Evolutionary conservation across 768 basidiomycete species (phyloP).

Genomic region (Mycena polygramma): DNA sequence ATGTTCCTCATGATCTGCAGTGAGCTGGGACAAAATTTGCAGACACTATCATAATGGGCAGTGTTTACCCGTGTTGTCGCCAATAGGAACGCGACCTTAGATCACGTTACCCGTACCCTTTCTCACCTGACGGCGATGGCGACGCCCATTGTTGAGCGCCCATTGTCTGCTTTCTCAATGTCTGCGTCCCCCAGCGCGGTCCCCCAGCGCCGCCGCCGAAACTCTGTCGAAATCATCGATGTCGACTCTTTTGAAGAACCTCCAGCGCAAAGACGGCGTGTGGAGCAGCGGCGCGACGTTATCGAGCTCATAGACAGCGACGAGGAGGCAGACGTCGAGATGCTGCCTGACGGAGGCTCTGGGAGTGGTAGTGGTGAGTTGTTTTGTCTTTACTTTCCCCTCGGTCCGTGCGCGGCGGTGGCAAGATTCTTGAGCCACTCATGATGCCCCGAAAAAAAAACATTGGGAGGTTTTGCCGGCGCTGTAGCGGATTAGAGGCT

Average conservation of each 20-base stretch:
- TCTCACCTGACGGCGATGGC: constrained; percentile 1
- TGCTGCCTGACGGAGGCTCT: constrained; percentile 4
- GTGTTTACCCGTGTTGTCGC: background rate
- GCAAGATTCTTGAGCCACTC: no score
- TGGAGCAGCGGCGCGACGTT: constrained; percentile 18
- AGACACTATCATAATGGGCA: no score
- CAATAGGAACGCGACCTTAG: background rate
- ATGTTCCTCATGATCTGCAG: no score
- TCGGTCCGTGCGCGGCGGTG: background rate
- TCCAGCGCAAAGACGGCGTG: constrained; percentile 23
- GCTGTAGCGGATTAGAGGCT: no score
- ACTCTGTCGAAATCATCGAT: constrained; percentile 28
- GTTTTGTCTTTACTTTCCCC: background rate
- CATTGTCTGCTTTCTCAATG: constrained; percentile 16
- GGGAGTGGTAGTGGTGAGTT: constrained; percentile 4
- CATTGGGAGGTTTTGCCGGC: no score
- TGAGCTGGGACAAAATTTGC: no score
- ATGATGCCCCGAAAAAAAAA: no score
- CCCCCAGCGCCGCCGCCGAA: constrained; percentile 22
- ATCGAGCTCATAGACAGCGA: constrained; percentile 36
- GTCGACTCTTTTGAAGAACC: constrained; percentile 26
- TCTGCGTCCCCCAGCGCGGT: constrained; percentile 7
- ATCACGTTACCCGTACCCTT: constrained; percentile 5
- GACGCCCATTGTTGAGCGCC: constrained; percentile 29
- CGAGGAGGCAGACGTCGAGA: constrained; percentile 8